These are phyloP conservation scores for Suhomyces canberraensis DNA, from an alignment of 805 yeast species.

Conservation along the genomic window DNA sequence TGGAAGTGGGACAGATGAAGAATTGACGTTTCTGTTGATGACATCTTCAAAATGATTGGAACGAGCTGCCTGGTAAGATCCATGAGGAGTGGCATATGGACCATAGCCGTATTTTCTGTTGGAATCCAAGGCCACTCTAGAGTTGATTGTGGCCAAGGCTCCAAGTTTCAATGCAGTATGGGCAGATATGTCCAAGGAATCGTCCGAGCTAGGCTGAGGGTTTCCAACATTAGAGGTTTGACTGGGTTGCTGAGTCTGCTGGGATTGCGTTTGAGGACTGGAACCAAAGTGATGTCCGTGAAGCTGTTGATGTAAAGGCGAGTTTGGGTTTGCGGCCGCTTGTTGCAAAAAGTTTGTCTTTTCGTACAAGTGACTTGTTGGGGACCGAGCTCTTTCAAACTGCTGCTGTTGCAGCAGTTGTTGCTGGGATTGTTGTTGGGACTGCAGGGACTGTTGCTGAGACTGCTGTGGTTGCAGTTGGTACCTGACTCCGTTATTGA, in stretches of 20 bases:
- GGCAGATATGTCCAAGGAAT: slow-evolving; percentile 24
- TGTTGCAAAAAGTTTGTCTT: slow-evolving; percentile 42
- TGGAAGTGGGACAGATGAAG: slow-evolving; percentile 36
- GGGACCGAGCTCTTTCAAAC: slow-evolving; percentile 36
- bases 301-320: slow-evolving; percentile 10
- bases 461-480: slow-evolving; percentile 7
- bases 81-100: slow-evolving; percentile 6
- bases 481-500: slow-evolving; percentile 16
- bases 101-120: slow-evolving; percentile 26
- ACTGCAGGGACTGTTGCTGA: slow-evolving; percentile 9
- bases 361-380: slow-evolving; percentile 41
- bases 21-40: slow-evolving; percentile 34
- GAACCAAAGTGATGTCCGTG: slow-evolving; percentile 3
- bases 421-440: slow-evolving; percentile 8
- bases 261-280: slow-evolving; percentile 1
- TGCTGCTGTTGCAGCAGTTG: slow-evolving; percentile 22
- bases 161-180: slow-evolving; percentile 56
- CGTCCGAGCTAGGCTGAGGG: slow-evolving; percentile 14
- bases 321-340: slow-evolving; percentile 20
- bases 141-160: slow-evolving; percentile 63
- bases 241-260: slow-evolving; percentile 5
- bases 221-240: slow-evolving; percentile 6
- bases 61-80: slow-evolving; percentile 5
- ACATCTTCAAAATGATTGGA: slow-evolving; percentile 27
- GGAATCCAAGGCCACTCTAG: slow-evolving; percentile 47